phyloP scores from a whole-genome alignment of 139 green algal genomes.

The Asterochloris erici region DNA sequence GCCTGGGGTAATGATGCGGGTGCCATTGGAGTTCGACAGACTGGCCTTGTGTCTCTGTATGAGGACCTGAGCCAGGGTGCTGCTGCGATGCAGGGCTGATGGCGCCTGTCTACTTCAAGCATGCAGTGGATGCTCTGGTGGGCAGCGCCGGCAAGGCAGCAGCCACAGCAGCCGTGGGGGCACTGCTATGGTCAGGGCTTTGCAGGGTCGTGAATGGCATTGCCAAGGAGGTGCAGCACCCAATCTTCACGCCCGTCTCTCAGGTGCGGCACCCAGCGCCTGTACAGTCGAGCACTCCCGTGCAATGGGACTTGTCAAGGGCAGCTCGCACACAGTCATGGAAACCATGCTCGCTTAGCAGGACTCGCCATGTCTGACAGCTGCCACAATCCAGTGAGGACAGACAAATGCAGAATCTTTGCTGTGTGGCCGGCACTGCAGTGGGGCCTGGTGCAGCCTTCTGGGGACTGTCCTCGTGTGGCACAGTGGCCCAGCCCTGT shows the following conservation, averaged over 20 bases:
- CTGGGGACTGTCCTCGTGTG: too few species aligned
- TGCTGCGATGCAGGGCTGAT: slow-evolving; percentile 53
- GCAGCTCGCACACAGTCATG: background rate
- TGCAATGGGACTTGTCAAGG: background rate
- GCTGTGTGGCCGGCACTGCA: too few species aligned
- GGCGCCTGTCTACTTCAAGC: slow-evolving; percentile 72
- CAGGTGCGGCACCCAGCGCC: slow-evolving; percentile 48
- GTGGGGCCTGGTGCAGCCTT: too few species aligned
- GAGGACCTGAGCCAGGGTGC: background rate
- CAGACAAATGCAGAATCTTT: background rate
- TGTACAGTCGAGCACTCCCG: background rate
- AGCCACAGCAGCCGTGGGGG: slow-evolving; percentile 3
- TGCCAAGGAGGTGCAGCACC: slow-evolving; percentile 77
- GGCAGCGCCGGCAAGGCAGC: slow-evolving; percentile 1
- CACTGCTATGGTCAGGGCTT: slow-evolving; percentile 38
- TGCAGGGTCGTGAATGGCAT: slow-evolving; percentile 66
- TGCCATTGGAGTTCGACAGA: background rate
- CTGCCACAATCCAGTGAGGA: background rate
- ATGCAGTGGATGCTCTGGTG: slow-evolving; percentile 70
- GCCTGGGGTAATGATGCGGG: background rate
- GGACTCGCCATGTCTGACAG: background rate
- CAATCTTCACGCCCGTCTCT: slow-evolving; percentile 77
- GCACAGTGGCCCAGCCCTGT: too few species aligned
- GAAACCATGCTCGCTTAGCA: background rate
- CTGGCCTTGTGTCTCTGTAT: background rate